A percentile compares a stretch with the other conserved stretches of the same genome.
These are phyloP conservation scores for Polygonum aviculare DNA, from an alignment of 148 eudicot genomes.

Conservation along the genomic window DNA sequence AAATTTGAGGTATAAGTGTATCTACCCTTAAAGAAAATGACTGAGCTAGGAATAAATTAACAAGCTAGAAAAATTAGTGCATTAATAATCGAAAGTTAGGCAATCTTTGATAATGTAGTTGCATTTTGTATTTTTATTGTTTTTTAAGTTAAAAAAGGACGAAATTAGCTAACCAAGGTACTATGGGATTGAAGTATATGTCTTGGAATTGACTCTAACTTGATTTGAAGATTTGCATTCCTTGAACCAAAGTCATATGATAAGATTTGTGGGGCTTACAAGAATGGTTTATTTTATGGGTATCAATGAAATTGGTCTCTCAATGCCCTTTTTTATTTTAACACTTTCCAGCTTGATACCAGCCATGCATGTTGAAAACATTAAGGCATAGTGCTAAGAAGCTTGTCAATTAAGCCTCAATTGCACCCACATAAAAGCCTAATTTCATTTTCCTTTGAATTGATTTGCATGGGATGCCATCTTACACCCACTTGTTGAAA, in stretches of 20 bases:
- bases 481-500: too few relatives aligned
- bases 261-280: not conserved
- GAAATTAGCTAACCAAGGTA: not conserved
- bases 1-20: not conserved
- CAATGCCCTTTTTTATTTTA: not conserved
- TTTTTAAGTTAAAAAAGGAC: too few relatives aligned
- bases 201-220: not conserved
- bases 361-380: not conserved
- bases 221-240: not conserved
- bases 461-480: not conserved
- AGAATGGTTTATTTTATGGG: not conserved
- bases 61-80: too few relatives aligned
- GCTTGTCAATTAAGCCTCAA: constrained; percentile 1
- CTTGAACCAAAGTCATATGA: not conserved
- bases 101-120: too few relatives aligned
- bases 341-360: constrained; percentile 8
- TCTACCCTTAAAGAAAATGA: not conserved
- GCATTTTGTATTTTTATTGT: too few relatives aligned
- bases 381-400: not conserved
- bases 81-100: too few relatives aligned
- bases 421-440: not conserved
- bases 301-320: not conserved
- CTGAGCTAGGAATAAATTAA: too few relatives aligned
- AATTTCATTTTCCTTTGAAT: not conserved
- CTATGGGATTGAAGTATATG: not conserved